phyloP scores from a whole-genome alignment of 345 rosid species.

The Aurinia saxatilis region DNA sequence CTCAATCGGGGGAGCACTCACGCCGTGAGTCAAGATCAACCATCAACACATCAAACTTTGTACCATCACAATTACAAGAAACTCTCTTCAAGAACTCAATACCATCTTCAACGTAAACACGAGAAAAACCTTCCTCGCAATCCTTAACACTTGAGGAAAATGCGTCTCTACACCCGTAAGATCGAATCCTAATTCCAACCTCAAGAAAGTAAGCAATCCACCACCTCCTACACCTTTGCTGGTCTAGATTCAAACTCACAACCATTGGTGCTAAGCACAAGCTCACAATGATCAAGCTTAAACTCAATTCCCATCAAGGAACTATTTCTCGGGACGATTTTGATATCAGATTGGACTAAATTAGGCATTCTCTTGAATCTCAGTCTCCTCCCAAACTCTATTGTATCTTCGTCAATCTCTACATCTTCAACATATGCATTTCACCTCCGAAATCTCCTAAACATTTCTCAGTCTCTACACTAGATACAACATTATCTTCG shows the following conservation, averaged over 20 bases:
- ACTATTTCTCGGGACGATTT: slow-evolving; percentile 26
- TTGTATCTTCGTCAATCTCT: slow-evolving; percentile 28
- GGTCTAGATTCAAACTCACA: slow-evolving; percentile 49
- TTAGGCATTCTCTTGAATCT: slow-evolving; percentile 90
- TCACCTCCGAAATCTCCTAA: slow-evolving; percentile 58
- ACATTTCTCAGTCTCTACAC: slow-evolving; percentile 42
- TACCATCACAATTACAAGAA: slow-evolving; percentile 1
- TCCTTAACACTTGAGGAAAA: no score
- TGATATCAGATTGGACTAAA: slow-evolving; percentile 58
- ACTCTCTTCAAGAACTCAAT: slow-evolving; percentile 41
- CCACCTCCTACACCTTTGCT: slow-evolving; percentile 86
- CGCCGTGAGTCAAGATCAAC: slow-evolving; percentile 75
- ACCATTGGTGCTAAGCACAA: slow-evolving; percentile 78
- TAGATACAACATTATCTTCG: slow-evolving; percentile 49
- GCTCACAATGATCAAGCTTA: slow-evolving; percentile 34
- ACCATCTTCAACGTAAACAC: slow-evolving; percentile 47
- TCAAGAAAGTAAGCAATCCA: slow-evolving; percentile 62
- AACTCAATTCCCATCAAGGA: slow-evolving; percentile 34
- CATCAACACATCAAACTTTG: slow-evolving; percentile 63
- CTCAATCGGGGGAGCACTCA: slow-evolving; percentile 65
- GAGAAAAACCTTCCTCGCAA: slow-evolving; percentile 42
- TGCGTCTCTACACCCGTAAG: slow-evolving; percentile 70
- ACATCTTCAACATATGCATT: slow-evolving; percentile 83
- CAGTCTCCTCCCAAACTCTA: slow-evolving; percentile 71
- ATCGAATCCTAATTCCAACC: slow-evolving; percentile 42